Evolutionary conservation across 441 rosid species (phyloP), one percentile per base, ranked within the genome.

Genomic region (Brassica hybrid): DNA sequence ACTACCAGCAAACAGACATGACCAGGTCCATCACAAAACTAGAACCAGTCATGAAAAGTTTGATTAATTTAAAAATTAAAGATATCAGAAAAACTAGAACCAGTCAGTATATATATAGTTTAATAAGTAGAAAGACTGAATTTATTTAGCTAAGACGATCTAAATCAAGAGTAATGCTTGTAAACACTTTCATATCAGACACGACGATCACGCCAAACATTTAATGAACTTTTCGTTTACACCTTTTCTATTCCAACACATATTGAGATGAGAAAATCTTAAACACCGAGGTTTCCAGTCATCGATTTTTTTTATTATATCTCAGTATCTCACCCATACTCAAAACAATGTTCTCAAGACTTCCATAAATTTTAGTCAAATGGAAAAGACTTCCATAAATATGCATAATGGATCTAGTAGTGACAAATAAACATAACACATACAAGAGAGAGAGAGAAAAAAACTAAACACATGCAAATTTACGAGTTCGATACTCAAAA

Each of bases 31-130:
- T 41, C 16, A 52, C 11, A 7, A 7, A 36, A 12, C 38, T 68
- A n/a, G n/a, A n/a, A n/a, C n/a, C n/a, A n/a, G n/a, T n/a, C 69
- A 72, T 60, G 58, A 78, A 14, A 41, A 18, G 27, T 63, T 14
- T 16, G 21, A 16, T 63, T 62, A 6, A 0, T 57, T 75, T 41
- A 7, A 10, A 36, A 17, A 18, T 17, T 13, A 18, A 0, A 32
- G 18, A 45, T 1, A 34, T 62, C 30, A 60, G n/a, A 69, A 34
- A 17, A 13, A 1, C 17, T 48, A 48, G 1, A 13, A 13, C n/a
- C 17, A 48, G 0, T n/a, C 54, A 48, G 17, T 48, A 13, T 48
- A 13, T 11, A 43, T 12, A 48, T 48, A 48, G 56, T 48, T 54
- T 54, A 17, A 54, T 54, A 17, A 7, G 23, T 52, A 52, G 18